phyloP scores from a whole-genome alignment of 306 rosid genomes.

The Hylodesmum podocarpum region DNA sequence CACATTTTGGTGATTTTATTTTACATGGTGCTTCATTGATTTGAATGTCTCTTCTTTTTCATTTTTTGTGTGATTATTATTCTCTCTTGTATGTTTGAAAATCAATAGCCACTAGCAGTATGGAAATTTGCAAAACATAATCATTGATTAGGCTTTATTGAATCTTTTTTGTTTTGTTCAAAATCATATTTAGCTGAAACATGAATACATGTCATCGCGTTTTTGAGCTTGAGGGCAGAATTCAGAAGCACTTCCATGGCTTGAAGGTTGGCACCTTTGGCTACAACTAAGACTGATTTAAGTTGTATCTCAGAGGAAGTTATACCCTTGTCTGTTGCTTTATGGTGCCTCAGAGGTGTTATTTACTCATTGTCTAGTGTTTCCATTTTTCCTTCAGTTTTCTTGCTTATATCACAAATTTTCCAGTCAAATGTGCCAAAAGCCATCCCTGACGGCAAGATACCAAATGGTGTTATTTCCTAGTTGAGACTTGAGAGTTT shows the following conservation, averaged over 20 bases:
- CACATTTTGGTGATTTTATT: not conserved
- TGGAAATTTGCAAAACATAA: not conserved
- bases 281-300: not conserved
- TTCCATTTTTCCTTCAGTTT: not conserved
- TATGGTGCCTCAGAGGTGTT: not conserved
- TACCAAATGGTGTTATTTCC: not conserved
- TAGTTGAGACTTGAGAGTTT: not conserved
- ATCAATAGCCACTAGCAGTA: not conserved
- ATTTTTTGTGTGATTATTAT: constrained; percentile 11
- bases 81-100: not conserved
- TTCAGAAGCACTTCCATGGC: not conserved
- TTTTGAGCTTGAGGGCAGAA: not conserved
- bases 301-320: not conserved
- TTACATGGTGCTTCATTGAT: not conserved
- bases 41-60: not conserved
- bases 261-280: not conserved
- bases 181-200: not conserved
- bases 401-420: not conserved
- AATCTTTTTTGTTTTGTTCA: not conserved
- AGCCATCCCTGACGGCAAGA: not conserved
- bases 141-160: not conserved
- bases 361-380: not conserved
- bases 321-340: not conserved
- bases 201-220: not conserved
- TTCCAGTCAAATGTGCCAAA: not conserved